Conservation (phyloP, 345 rosid genomes). For the Gynandropsis gynandra region DNA sequence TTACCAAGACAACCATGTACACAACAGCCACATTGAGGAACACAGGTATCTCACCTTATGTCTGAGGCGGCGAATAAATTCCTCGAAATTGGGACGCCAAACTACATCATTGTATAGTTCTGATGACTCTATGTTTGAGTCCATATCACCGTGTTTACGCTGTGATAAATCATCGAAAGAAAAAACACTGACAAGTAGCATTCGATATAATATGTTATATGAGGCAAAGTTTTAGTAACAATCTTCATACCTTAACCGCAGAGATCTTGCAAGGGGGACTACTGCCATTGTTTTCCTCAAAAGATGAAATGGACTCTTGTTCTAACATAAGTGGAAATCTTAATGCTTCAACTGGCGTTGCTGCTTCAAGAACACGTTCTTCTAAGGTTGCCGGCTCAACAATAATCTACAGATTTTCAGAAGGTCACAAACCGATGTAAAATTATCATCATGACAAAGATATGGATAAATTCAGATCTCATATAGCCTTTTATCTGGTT, state of each 20-base stretch:
- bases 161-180: constrained; percentile 24
- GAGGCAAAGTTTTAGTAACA: constrained; percentile 9
- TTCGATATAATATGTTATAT: not conserved
- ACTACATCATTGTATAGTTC: constrained; percentile 34
- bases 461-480: too few species aligned
- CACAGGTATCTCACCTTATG: constrained; percentile 54
- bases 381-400: constrained; percentile 43
- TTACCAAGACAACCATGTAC: not conserved
- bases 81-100: constrained; percentile 89
- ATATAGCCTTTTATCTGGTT: too few species aligned
- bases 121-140: constrained; percentile 27
- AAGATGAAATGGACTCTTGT: constrained; percentile 28
- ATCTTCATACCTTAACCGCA: constrained; percentile 60
- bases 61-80: constrained; percentile 56
- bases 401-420: constrained; percentile 33
- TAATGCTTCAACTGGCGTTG: constrained; percentile 55
- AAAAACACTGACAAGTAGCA: not conserved
- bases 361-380: constrained; percentile 61
- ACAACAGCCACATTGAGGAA: constrained; percentile 12
- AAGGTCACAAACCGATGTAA: not conserved
- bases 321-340: constrained; percentile 44
- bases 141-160: constrained; percentile 52
- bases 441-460: not conserved
- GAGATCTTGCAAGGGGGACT: constrained; percentile 19
- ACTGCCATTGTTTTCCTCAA: constrained; percentile 23